A percentile compares a stretch with the other conserved stretches of the same genome.
Evolutionary conservation across 352 stramenopile species (phyloP).

Genomic region (Globisporangium barbulae): DNA sequence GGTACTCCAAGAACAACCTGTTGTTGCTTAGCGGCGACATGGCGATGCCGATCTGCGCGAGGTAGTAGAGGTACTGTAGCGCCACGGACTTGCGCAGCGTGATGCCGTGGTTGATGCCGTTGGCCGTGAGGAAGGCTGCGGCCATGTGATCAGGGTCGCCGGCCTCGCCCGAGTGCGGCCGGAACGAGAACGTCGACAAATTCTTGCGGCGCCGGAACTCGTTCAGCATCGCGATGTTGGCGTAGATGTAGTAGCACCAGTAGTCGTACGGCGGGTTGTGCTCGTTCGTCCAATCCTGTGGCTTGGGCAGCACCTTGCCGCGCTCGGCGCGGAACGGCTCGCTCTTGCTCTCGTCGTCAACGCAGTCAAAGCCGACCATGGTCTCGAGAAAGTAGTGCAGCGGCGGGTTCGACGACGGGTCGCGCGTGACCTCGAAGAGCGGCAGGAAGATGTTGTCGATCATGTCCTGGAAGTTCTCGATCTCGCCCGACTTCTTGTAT

Average conservation of each 20-base stretch:
- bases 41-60: slow-evolving; percentile 95
- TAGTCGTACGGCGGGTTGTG: slow-evolving; percentile 93
- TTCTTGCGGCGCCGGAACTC: slow-evolving; percentile 87
- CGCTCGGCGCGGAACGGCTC: slow-evolving; percentile 82
- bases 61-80: slow-evolving; percentile 99
- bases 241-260: slow-evolving; percentile 97
- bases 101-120: slow-evolving; percentile 99
- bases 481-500: slow-evolving; percentile 91
- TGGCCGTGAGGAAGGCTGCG: slow-evolving; percentile 84
- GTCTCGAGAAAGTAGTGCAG: slow-evolving; percentile 93
- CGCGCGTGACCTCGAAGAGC: slow-evolving; percentile 96
- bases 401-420: slow-evolving; percentile 90
- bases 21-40: slow-evolving; percentile 96
- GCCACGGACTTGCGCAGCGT: slow-evolving; percentile 95
- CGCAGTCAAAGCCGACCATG: slow-evolving; percentile 98
- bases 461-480: slow-evolving; percentile 97
- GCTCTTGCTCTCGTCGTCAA: slow-evolving; percentile 97
- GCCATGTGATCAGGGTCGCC: slow-evolving; percentile 97
- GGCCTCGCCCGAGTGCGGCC: slow-evolving; percentile 98
- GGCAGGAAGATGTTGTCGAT: slow-evolving; percentile 98
- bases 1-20: slow-evolving; percentile 94
- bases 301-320: slow-evolving; percentile 71
- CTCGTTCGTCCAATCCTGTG: slow-evolving; percentile 87
- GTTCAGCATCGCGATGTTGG: slow-evolving; percentile 97
- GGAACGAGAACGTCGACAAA: slow-evolving; percentile 94